Percentiles rank a stretch among this genome's conserved stretches.
phyloP scores from a whole-genome alignment of 805 yeast genomes.

The Candida gorgasii region DNA sequence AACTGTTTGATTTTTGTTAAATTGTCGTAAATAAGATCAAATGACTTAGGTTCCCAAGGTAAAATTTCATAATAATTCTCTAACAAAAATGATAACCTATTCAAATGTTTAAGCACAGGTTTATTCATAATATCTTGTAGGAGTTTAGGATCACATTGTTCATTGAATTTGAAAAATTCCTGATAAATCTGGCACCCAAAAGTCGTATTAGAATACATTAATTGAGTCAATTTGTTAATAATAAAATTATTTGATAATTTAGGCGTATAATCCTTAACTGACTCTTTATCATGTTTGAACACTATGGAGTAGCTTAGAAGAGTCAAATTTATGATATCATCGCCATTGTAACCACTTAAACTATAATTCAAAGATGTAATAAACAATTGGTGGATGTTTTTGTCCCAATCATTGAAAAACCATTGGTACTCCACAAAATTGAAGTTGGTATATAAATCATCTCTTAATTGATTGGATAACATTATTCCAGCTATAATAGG shows the following conservation, averaged over 20 bases:
- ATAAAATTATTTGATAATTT: constrained; percentile 20
- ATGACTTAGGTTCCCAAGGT: constrained; percentile 15
- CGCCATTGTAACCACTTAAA: constrained; percentile 22
- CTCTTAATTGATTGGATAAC: constrained; percentile 36
- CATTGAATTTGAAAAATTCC: constrained; percentile 15
- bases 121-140: constrained; percentile 6
- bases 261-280: constrained; percentile 19
- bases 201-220: constrained; percentile 21
- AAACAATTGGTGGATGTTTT: constrained; percentile 28
- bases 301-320: constrained; percentile 37
- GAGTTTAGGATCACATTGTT: neutral
- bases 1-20: constrained; percentile 28
- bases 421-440: constrained; percentile 27
- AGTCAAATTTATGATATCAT: constrained; percentile 28
- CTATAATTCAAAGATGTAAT: constrained; percentile 25
- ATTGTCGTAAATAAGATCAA: constrained; percentile 20
- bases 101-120: constrained; percentile 52
- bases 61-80: constrained; percentile 33
- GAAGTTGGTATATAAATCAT: constrained; percentile 30
- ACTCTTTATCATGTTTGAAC: constrained; percentile 24
- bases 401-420: constrained; percentile 40
- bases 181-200: constrained; percentile 17
- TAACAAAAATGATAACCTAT: constrained; percentile 47
- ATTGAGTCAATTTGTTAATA: constrained; percentile 18
- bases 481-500: constrained; percentile 50